Percentiles rank a stretch among this genome's conserved stretches.
Evolutionary conservation across 2,329 filamentous ascomycete species (phyloP).

Genomic region (Pseudogymnoascus sp.): DNA sequence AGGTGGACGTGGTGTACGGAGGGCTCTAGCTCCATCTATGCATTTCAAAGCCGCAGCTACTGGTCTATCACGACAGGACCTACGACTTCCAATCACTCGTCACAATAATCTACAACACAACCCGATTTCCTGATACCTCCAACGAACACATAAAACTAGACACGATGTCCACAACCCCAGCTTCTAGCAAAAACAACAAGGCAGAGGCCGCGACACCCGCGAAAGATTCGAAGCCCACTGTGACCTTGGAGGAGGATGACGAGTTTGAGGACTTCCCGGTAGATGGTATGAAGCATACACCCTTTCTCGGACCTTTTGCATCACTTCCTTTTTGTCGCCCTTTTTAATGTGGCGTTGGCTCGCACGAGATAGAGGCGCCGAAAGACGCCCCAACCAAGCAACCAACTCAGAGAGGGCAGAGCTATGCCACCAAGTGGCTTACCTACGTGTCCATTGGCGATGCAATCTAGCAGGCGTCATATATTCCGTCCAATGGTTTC

Average conservation of each 20-base stretch:
- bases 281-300: constrained; percentile 55
- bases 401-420: not conserved
- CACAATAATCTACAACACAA: not conserved
- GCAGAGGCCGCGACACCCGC: constrained; percentile 24
- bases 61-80: not conserved
- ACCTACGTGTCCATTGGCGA: not conserved
- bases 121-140: not conserved
- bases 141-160: not conserved
- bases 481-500: no score
- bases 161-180: constrained; percentile 3
- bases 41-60: constrained; percentile 3
- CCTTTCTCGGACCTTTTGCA: not conserved
- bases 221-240: constrained; percentile 36
- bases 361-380: not conserved
- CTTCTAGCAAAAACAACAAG: constrained; percentile 4
- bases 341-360: not conserved
- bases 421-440: not conserved
- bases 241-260: constrained; percentile 87
- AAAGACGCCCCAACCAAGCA: not conserved
- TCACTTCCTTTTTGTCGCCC: no score
- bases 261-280: constrained; percentile 99
- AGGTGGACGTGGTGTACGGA: not conserved
- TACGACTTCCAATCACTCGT: not conserved
- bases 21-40: constrained; percentile 3
- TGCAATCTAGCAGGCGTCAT: not conserved